A percentile compares a stretch with the other conserved stretches of the same genome.
phyloP scores from a whole-genome alignment of 2,329 filamentous ascomycete genomes.

The Hypoxylon sp. region DNA sequence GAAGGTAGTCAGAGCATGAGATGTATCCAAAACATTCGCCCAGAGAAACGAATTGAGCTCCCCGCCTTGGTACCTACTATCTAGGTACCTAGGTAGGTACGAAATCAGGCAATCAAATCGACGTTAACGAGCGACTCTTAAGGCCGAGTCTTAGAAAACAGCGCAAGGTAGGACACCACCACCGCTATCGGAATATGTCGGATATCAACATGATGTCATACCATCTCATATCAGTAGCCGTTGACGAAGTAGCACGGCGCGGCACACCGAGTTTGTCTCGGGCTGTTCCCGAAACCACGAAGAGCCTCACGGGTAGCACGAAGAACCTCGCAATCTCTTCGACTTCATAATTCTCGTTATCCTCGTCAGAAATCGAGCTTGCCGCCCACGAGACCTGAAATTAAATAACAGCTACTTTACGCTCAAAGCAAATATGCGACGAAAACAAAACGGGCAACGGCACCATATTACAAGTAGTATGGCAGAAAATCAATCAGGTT shows the following conservation, averaged over 20 bases:
- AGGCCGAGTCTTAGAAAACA: background rate
- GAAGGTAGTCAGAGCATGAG: background rate
- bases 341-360: conserved; percentile 16
- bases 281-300: conserved; percentile 26
- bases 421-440: conserved; percentile 3
- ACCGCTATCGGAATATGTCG: background rate
- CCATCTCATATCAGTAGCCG: background rate
- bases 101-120: background rate
- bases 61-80: background rate
- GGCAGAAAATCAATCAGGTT: conserved; percentile 25
- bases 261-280: conserved; percentile 27
- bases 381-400: conserved; percentile 8
- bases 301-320: conserved; percentile 31
- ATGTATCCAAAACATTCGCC: background rate
- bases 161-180: background rate
- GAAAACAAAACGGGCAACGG: background rate
- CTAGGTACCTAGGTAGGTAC: too few relatives aligned
- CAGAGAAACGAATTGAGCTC: background rate
- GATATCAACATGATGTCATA: background rate
- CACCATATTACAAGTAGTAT: conserved; percentile 6
- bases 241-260: conserved; percentile 16
- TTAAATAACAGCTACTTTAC: conserved; percentile 16
- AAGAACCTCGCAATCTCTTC: background rate
- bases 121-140: background rate
- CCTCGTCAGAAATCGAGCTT: conserved; percentile 2